A percentile compares a stretch with the other conserved stretches of the same genome.
These are phyloP conservation scores for Cystobasidium pallidum DNA, from an alignment of 1,284 basidiomycete genomes.

Conservation along the genomic window DNA sequence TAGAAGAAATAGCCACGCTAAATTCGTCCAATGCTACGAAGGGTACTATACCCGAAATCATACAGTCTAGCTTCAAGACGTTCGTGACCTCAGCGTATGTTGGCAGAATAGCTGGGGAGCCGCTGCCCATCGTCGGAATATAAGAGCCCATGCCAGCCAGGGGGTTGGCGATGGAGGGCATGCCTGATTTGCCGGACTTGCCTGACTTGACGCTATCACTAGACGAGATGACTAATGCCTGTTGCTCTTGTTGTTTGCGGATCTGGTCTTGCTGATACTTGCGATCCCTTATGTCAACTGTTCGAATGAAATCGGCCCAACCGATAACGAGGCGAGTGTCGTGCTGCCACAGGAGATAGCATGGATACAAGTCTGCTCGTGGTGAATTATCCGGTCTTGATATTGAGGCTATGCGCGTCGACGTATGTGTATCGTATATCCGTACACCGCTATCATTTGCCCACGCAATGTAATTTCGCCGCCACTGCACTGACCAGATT, in stretches of 20 bases:
- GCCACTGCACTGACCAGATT: constrained; percentile 90
- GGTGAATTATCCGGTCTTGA: constrained; percentile 79
- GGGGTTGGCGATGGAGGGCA: constrained; percentile 15
- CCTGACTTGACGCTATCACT: constrained; percentile 18
- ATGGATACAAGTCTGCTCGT: constrained; percentile 90
- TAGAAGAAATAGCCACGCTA: constrained; percentile 44
- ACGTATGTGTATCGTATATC: constrained; percentile 82
- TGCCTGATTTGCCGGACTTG: constrained; percentile 7
- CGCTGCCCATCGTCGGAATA: constrained; percentile 18
- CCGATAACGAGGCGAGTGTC: constrained; percentile 82
- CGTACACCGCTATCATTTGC: constrained; percentile 96
- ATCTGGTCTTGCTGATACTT: constrained; percentile 13
- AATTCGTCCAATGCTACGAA: constrained; percentile 59
- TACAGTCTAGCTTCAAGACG: constrained; percentile 91
- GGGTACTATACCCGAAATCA: constrained; percentile 87
- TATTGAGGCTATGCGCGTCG: constrained; percentile 82
- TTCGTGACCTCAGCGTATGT: constrained; percentile 78
- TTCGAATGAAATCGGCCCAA: constrained; percentile 94
- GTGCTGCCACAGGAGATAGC: constrained; percentile 84
- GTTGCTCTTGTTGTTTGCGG: constrained; percentile 33
- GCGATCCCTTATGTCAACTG: constrained; percentile 61
- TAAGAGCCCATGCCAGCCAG: constrained; percentile 38
- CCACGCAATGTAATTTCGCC: constrained; percentile 87
- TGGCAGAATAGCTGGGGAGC: constrained; percentile 46
- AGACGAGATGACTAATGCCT: constrained; percentile 3